These are phyloP conservation scores for Aspergillus quadricinctus DNA, from an alignment of 2,329 filamentous ascomycete species.

Conservation along the genomic window DNA sequence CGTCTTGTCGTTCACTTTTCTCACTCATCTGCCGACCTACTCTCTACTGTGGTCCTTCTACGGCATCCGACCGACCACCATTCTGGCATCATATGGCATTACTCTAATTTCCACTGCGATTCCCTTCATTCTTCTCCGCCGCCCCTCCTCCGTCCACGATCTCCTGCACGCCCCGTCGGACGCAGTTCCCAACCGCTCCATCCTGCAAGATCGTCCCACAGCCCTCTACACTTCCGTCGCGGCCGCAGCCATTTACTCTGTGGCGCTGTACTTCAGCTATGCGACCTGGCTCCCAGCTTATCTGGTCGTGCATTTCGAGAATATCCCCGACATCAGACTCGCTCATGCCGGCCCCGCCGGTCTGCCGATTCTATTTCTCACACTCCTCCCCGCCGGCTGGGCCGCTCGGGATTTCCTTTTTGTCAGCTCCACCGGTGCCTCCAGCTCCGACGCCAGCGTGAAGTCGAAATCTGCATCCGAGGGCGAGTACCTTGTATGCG, in stretches of 20 bases:
- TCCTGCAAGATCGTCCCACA: conserved; percentile 60
- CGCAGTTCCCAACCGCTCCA: conserved; percentile 57
- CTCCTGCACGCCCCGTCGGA: conserved; percentile 42
- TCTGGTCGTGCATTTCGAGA: conserved; percentile 72
- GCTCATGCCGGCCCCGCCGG: conserved; percentile 61
- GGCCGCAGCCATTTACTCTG: conserved; percentile 67
- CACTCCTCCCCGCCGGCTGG: conserved; percentile 64
- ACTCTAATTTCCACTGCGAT: conserved; percentile 65
- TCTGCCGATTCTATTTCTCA: conserved; percentile 42
- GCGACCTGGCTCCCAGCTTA: conserved; percentile 65
- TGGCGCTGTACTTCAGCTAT: conserved; percentile 67
- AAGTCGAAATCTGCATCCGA: conserved; percentile 43
- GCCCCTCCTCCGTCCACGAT: conserved; percentile 61
- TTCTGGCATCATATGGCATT: conserved; percentile 59
- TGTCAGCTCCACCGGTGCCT: conserved; percentile 46
- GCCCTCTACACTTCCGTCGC: conserved; percentile 63
- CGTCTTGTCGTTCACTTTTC: conserved; percentile 59
- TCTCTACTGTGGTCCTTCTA: conserved; percentile 78
- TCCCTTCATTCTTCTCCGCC: conserved; percentile 71
- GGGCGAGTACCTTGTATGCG: conserved; percentile 65
- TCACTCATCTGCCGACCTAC: conserved; percentile 71
- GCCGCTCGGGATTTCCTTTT: conserved; percentile 77
- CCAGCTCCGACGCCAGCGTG: conserved; percentile 37
- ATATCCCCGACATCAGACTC: conserved; percentile 62
- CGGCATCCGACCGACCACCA: conserved; percentile 58